Conservation (phyloP, 176 grass and related monocot genomes). For the Echinochloa phyllopogon region DNA sequence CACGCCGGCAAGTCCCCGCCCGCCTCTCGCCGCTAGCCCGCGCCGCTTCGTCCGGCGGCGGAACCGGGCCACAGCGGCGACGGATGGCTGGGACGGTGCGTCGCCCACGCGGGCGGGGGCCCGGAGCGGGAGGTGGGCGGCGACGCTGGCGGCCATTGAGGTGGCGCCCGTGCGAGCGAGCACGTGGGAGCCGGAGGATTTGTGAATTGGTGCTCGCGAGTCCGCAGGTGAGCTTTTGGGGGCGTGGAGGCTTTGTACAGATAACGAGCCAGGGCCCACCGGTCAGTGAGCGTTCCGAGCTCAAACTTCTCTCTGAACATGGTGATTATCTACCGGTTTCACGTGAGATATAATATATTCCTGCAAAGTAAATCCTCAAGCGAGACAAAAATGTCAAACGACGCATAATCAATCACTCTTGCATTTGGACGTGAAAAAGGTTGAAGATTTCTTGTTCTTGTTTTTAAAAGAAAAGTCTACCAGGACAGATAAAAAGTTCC, state of each 20-base stretch:
- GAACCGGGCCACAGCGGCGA: background rate
- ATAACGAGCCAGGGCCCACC: conserved; percentile 34
- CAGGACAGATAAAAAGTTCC: background rate
- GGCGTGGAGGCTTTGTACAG: background rate
- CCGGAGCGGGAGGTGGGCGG: conserved; percentile 12
- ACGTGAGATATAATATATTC: too few species aligned
- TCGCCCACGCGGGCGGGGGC: background rate
- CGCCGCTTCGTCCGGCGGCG: background rate
- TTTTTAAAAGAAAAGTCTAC: too few species aligned
- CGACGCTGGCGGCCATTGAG: conserved; percentile 43
- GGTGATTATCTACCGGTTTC: too few species aligned
- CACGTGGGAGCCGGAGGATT: background rate
- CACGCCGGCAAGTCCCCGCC: background rate
- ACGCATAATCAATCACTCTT: too few species aligned
- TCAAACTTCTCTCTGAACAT: too few species aligned
- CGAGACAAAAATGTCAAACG: too few species aligned
- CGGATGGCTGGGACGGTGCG: background rate
- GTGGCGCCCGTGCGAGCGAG: background rate
- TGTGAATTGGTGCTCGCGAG: background rate
- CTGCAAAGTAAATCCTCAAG: too few species aligned
- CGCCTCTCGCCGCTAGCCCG: background rate
- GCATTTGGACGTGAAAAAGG: background rate
- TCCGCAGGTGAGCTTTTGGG: background rate
- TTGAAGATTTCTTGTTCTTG: too few species aligned
- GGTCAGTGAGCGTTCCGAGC: background rate